Percentiles rank a stretch among this genome's conserved stretches.
Conservation (phyloP, 2,329 filamentous ascomycete genomes). For the Teratosphaeria viscida region DNA sequence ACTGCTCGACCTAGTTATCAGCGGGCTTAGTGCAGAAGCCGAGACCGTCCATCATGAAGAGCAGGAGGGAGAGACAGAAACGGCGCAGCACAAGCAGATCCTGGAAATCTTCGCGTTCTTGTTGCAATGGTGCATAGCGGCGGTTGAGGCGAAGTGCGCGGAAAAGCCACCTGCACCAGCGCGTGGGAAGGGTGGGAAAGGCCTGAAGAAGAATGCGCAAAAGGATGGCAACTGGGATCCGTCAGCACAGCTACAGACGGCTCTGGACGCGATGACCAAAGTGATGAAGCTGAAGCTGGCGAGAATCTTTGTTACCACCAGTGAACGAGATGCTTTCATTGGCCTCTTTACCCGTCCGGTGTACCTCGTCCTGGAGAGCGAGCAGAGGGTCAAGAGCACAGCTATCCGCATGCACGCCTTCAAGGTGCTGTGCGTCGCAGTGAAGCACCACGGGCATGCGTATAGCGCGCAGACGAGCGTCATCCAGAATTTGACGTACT, state of each 20-base stretch:
- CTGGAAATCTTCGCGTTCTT: conserved; percentile 92
- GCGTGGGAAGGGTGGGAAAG: conserved; percentile 63
- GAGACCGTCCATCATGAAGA: conserved; percentile 82
- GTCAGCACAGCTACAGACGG: conserved; percentile 72
- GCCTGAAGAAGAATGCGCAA: conserved; percentile 44
- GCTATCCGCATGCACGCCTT: conserved; percentile 93
- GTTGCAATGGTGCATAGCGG: conserved; percentile 87
- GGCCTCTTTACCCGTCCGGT: conserved; percentile 83
- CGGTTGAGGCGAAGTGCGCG: conserved; percentile 77
- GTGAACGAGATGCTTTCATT: conserved; percentile 91
- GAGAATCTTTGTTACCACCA: conserved; percentile 91
- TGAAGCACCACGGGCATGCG: conserved; percentile 95
- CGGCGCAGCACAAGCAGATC: conserved; percentile 73
- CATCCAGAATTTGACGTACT: conserved; percentile 94
- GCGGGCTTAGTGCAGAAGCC: conserved; percentile 62
- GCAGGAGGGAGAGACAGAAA: conserved; percentile 57
- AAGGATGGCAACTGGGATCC: conserved; percentile 85
- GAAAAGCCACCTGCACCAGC: conserved; percentile 71
- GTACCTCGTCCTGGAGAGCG: conserved; percentile 88
- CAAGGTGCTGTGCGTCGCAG: conserved; percentile 89
- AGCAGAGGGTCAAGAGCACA: conserved; percentile 80
- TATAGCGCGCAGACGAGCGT: conserved; percentile 97
- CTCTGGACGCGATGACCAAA: conserved; percentile 90
- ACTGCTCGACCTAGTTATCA: conserved; percentile 76
- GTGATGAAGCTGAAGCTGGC: conserved; percentile 85